Conservation (phyloP, 352 stramenopile genomes). For the Phytophthora agathidicida region DNA sequence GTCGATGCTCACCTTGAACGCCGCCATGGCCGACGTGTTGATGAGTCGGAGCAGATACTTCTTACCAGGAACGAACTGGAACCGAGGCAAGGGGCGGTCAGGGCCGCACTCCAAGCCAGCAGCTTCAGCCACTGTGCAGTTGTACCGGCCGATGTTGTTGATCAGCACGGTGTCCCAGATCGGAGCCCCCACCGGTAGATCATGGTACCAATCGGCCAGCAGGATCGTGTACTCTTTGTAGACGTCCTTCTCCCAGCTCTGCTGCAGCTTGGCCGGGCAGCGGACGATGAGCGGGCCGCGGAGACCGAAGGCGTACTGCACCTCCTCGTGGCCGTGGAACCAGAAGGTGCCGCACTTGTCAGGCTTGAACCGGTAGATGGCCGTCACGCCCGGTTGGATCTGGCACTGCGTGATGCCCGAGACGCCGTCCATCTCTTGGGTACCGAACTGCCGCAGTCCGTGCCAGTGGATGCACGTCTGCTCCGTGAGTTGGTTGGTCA, state of each 20-base stretch:
- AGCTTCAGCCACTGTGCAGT: conserved; percentile 40
- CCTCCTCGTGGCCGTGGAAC: conserved; percentile 51
- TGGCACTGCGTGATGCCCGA: conserved; percentile 56
- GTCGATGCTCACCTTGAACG: conserved; percentile 56
- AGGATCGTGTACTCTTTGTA: conserved; percentile 45
- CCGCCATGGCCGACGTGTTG: conserved; percentile 45
- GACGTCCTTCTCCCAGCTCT: conserved; percentile 42
- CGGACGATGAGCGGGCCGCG: conserved; percentile 49
- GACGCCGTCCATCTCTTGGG: conserved; percentile 50
- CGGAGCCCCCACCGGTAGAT: conserved; percentile 32
- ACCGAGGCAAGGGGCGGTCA: conserved; percentile 26
- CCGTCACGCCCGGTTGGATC: conserved; percentile 43
- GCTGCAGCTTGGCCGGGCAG: conserved; percentile 24
- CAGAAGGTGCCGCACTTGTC: conserved; percentile 52
- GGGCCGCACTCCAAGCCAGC: conserved; percentile 27
- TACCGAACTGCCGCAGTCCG: conserved; percentile 43
- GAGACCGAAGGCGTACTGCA: conserved; percentile 51
- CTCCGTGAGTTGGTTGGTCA: conserved; percentile 47
- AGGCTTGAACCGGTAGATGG: conserved; percentile 51
- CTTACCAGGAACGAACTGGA: conserved; percentile 37
- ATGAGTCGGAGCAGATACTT: conserved; percentile 51
- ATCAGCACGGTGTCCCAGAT: conserved; percentile 54
- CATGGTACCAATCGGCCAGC: conserved; percentile 52
- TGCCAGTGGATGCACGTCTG: conserved; percentile 59
- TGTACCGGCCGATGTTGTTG: conserved; percentile 47